A percentile compares a stretch with the other conserved stretches of the same genome.
Conservation (phyloP, 345 rosid genomes). For the Salix arbutifolia region DNA sequence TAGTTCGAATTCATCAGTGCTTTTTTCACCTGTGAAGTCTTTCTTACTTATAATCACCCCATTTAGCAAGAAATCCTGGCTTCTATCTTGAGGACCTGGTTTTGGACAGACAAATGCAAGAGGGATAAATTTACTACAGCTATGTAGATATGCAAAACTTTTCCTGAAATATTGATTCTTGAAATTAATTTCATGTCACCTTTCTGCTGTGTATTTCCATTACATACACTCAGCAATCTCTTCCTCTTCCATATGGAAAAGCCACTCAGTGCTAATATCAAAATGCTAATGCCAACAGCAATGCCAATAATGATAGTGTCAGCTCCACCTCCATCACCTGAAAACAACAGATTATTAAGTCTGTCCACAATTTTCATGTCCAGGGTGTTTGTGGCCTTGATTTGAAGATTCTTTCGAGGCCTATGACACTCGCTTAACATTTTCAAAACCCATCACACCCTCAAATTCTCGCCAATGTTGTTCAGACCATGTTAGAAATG, state of each 20-base stretch:
- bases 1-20: constrained; percentile 47
- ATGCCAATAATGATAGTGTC: constrained; percentile 38
- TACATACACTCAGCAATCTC: constrained; percentile 14
- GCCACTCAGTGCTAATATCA: constrained; percentile 36
- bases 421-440: not conserved
- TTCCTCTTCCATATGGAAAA: constrained; percentile 51
- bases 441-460: not conserved
- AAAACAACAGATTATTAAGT: not conserved
- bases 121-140: not conserved
- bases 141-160: not conserved
- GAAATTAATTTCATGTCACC: constrained; percentile 24
- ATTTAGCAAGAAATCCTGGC: constrained; percentile 58
- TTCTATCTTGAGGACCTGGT: constrained; percentile 49
- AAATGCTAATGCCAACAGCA: constrained; percentile 36
- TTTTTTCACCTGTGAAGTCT: constrained; percentile 38
- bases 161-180: not conserved
- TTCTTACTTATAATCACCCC: constrained; percentile 57
- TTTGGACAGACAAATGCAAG: not conserved
- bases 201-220: constrained; percentile 18
- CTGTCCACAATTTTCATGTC: too few species aligned
- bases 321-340: constrained; percentile 38
- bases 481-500: not conserved
- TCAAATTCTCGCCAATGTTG: not conserved
- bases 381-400: not conserved
- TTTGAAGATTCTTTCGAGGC: not conserved